Percentiles rank a stretch among this genome's conserved stretches.
phyloP scores from a whole-genome alignment of 148 eudicot genomes.

The Chenopodium formosanum region DNA sequence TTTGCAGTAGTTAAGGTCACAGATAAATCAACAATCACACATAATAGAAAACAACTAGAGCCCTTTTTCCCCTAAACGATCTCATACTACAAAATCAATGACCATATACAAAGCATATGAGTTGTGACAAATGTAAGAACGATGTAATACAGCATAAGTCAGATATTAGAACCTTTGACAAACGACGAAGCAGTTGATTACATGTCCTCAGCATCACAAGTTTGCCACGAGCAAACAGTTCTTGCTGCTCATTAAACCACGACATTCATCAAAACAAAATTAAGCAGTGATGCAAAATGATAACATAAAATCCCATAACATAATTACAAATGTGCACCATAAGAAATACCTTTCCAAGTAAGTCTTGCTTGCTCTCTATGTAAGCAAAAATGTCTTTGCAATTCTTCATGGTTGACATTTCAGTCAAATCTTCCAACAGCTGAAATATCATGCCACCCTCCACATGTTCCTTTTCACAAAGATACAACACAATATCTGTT shows the following conservation, averaged over 20 bases:
- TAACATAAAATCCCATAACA: neutral
- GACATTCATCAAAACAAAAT: conserved; percentile 6
- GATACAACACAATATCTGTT: conserved; percentile 86
- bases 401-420: conserved; percentile 98
- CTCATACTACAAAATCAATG: neutral
- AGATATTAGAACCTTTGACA: conserved; percentile 68
- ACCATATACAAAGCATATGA: neutral
- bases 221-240: conserved; percentile 93
- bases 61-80: neutral
- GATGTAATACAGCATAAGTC: neutral
- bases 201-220: conserved; percentile 99
- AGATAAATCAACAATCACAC: neutral
- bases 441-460: conserved; percentile 99
- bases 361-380: conserved; percentile 97
- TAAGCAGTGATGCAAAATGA: neutral
- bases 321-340: conserved; percentile 3
- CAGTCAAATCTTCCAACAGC: conserved; percentile 94
- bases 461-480: conserved; percentile 96
- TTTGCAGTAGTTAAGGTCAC: neutral
- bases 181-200: conserved; percentile 97
- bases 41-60: neutral
- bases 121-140: neutral
- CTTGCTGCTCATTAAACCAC: conserved; percentile 57
- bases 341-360: conserved; percentile 77
- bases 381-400: conserved; percentile 93